phyloP scores from a whole-genome alignment of 305 asterid species.

The Solanum chacoense region DNA sequence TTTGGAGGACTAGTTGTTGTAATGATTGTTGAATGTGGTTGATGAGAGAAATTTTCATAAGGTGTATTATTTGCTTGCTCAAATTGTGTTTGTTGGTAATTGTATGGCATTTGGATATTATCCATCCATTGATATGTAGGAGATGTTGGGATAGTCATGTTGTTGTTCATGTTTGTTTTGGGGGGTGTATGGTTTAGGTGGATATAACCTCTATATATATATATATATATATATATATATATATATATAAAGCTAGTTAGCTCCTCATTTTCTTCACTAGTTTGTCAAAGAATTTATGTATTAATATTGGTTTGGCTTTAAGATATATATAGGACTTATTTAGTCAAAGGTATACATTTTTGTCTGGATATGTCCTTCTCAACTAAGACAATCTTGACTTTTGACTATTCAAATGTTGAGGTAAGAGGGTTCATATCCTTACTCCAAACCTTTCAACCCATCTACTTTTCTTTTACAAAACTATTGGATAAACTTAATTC shows the following conservation, averaged over 20 bases:
- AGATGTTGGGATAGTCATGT: background rate
- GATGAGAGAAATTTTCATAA: background rate
- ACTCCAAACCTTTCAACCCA: too few species aligned
- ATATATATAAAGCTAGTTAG: background rate
- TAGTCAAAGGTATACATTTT: background rate
- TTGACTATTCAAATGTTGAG: constrained; percentile 7
- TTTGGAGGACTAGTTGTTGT: background rate
- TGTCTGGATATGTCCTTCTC: background rate
- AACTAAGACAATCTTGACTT: background rate
- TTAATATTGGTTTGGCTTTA: background rate
- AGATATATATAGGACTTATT: background rate
- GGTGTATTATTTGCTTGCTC: background rate
- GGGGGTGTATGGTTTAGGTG: background rate
- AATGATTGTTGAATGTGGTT: background rate
- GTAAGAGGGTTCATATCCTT: background rate
- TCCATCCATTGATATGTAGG: background rate
- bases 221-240: background rate
- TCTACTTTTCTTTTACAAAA: background rate
- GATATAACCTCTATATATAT: background rate
- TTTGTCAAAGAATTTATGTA: background rate
- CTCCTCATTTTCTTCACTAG: background rate
- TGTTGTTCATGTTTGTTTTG: background rate
- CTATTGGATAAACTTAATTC: background rate
- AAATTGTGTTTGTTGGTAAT: background rate
- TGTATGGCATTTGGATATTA: background rate